Evolutionary conservation across 1,139 yeast species (phyloP).

Genomic region (Arxiozyma slooffiae): DNA sequence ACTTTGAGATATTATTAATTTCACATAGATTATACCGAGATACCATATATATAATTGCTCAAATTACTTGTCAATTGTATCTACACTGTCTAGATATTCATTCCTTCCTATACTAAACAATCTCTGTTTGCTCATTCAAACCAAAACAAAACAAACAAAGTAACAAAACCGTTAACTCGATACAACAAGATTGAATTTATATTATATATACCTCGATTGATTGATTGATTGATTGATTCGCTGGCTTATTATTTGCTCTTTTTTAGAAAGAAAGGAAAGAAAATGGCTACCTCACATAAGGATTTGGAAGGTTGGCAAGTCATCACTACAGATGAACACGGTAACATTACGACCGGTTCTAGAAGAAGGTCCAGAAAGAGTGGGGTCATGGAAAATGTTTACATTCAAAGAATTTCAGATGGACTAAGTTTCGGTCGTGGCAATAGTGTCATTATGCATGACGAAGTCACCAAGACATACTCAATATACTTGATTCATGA

Average conservation of each 20-base stretch:
- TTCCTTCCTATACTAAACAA: no score
- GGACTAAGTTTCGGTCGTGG: slow-evolving; percentile 24
- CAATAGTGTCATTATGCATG: slow-evolving; percentile 23
- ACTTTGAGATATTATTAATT: no score
- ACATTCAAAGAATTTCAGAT: slow-evolving; percentile 18
- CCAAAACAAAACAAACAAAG: no score
- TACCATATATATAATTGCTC: no score
- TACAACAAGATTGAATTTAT: no score
- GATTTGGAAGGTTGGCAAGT: slow-evolving; percentile 29
- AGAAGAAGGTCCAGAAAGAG: slow-evolving; percentile 18
- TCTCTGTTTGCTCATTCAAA: no score
- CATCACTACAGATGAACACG: slow-evolving; percentile 23
- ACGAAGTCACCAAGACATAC: slow-evolving; percentile 14
- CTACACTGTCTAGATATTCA: no score
- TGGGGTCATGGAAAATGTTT: slow-evolving; percentile 13
- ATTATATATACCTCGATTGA: no score
- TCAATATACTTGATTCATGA: slow-evolving; percentile 28
- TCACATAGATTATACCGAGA: no score
- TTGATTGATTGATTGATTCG: background rate
- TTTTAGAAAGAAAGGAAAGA: background rate
- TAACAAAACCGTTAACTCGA: background rate
- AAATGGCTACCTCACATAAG: slow-evolving; percentile 23
- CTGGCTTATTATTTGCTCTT: background rate
- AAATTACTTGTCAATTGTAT: no score
- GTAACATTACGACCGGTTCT: slow-evolving; percentile 15